Conservation (phyloP, 805 yeast species). For the Lipomyces spencermartinsiae region DNA sequence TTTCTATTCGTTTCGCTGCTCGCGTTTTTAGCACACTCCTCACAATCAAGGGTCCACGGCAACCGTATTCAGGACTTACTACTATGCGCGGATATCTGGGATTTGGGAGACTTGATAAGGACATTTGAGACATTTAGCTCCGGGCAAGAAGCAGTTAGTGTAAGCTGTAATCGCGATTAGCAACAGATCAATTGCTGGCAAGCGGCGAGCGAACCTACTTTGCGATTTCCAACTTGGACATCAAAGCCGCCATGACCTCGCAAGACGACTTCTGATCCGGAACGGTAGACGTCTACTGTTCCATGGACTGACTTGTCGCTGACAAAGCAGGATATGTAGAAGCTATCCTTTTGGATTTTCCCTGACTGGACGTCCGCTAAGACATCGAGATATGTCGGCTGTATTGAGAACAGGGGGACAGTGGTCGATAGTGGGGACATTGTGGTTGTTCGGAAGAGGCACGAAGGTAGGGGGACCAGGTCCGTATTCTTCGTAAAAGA, state of each 20-base stretch:
- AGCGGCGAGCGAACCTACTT: background rate
- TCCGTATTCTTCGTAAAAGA: background rate
- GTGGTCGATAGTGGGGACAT: constrained; percentile 28
- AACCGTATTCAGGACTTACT: constrained; percentile 6
- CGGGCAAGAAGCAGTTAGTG: constrained; percentile 10
- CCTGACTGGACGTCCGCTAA: constrained; percentile 49
- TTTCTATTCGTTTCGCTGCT: constrained; percentile 25
- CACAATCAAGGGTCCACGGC: background rate
- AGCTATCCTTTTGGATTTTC: constrained; percentile 43
- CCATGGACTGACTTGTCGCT: constrained; percentile 43
- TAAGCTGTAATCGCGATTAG: background rate
- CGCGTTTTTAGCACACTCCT: background rate
- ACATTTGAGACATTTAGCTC: constrained; percentile 18
- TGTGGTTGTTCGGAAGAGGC: background rate
- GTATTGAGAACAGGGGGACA: constrained; percentile 48
- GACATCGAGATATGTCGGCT: constrained; percentile 55
- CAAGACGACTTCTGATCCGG: constrained; percentile 18
- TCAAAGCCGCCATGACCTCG: constrained; percentile 34
- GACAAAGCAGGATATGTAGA: constrained; percentile 52
- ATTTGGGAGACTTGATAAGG: constrained; percentile 15
- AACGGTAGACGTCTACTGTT: constrained; percentile 41
- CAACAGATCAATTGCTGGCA: background rate
- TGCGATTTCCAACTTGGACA: constrained; percentile 20
- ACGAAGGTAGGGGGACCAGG: background rate
- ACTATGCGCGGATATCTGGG: constrained; percentile 2